Conservation (phyloP, 2,329 filamentous ascomycete species). For the Blumeria hordei region DNA sequence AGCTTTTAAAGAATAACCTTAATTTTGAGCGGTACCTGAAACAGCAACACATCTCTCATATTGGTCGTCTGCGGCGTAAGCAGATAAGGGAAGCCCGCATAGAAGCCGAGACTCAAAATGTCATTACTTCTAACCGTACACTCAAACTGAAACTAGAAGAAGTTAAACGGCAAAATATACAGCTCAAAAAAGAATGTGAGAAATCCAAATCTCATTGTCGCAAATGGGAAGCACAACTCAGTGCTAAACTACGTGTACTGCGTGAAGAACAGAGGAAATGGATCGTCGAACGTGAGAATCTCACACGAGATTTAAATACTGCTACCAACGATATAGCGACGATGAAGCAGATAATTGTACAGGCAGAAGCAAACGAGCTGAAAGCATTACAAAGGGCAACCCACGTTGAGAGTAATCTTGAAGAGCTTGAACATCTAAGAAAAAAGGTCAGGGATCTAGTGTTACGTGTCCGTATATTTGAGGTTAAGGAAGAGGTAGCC, state of each 20-base stretch:
- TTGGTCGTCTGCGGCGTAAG: conserved; percentile 51
- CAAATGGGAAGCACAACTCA: conserved; percentile 54
- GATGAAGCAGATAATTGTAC: conserved; percentile 39
- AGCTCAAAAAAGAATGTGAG: conserved; percentile 47
- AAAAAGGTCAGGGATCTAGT: conserved; percentile 34
- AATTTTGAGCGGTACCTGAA: conserved; percentile 70
- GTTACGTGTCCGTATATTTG: conserved; percentile 34
- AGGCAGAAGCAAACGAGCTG: conserved; percentile 43
- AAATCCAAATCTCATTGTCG: conserved; percentile 48
- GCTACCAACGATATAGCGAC: conserved; percentile 36
- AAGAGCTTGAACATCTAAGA: conserved; percentile 34
- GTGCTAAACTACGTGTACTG: conserved; percentile 37
- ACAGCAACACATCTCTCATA: conserved; percentile 59
- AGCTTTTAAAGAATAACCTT: conserved; percentile 54
- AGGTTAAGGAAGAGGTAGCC: conserved; percentile 37
- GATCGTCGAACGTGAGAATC: conserved; percentile 28
- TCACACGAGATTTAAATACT: conserved; percentile 32
- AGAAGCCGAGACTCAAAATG: conserved; percentile 61
- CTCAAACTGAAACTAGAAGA: conserved; percentile 51
- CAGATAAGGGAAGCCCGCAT: conserved; percentile 54
- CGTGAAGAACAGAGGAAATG: conserved; percentile 47
- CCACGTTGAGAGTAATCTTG: conserved; percentile 33
- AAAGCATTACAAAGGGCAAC: conserved; percentile 37
- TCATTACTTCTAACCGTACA: conserved; percentile 52
- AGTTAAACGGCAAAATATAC: conserved; percentile 43